These are phyloP conservation scores for Polytrichum commune DNA, from an alignment of 225 moss, liverwort and hornwort species.

Conservation along the genomic window DNA sequence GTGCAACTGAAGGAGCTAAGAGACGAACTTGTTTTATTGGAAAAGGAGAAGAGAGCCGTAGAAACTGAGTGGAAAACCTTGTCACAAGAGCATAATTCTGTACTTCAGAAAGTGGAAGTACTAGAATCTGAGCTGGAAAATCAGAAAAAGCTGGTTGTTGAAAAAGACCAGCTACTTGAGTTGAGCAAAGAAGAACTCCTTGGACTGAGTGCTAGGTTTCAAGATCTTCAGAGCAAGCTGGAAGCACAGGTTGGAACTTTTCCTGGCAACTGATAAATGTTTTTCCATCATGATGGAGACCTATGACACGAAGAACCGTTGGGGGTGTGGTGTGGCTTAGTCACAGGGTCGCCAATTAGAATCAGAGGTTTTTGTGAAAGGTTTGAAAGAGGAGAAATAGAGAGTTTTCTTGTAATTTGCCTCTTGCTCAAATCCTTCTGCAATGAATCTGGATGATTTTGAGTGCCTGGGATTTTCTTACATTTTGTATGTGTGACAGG, in stretches of 20 bases:
- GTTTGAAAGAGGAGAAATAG: too few relatives aligned
- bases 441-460: too few relatives aligned
- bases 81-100: slow-evolving; percentile 46
- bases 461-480: slow-evolving; percentile 2
- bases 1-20: slow-evolving; percentile 42
- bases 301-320: not conserved
- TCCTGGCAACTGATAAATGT: too few relatives aligned
- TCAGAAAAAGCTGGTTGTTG: slow-evolving; percentile 40
- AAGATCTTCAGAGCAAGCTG: slow-evolving; percentile 38
- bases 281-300: not conserved
- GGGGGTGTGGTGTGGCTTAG: too few relatives aligned
- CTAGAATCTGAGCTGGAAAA: slow-evolving; percentile 63
- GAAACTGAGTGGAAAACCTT: slow-evolving; percentile 40
- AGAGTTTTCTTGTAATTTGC: too few relatives aligned
- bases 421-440: too few relatives aligned
- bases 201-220: slow-evolving; percentile 44
- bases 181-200: slow-evolving; percentile 48
- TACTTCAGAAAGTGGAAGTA: slow-evolving; percentile 47
- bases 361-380: too few relatives aligned
- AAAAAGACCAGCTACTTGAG: slow-evolving; percentile 60
- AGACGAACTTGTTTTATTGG: slow-evolving; percentile 37
- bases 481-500: slow-evolving; percentile 19
- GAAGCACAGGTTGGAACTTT: slow-evolving; percentile 46
- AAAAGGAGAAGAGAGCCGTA: slow-evolving; percentile 48
- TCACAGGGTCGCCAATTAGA: too few relatives aligned